phyloP scores from a whole-genome alignment of 805 yeast species.

The Barnettozyma sp. region DNA sequence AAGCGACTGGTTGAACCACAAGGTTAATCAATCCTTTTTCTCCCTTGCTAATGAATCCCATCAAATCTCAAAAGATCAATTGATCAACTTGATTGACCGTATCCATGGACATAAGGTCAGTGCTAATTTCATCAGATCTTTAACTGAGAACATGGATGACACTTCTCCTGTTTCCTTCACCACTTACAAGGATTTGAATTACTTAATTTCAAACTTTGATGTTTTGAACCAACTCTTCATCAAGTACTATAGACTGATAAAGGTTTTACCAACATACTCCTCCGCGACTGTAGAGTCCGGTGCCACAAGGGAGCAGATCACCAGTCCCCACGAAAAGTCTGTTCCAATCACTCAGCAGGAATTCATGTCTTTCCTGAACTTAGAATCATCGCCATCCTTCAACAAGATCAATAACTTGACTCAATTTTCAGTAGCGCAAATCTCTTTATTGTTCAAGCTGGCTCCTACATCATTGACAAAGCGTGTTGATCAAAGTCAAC shows the following conservation, averaged over 20 bases:
- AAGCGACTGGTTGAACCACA: conserved; percentile 33
- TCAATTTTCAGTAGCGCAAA: conserved; percentile 37
- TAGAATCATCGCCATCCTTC: conserved; percentile 25
- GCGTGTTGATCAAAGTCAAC: conserved; percentile 6
- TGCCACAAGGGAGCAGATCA: conserved; percentile 11
- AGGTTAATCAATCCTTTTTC: conserved; percentile 28
- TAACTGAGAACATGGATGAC: conserved; percentile 25
- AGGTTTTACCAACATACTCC: conserved; percentile 10
- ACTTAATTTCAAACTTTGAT: conserved; percentile 34
- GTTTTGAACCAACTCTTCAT: conserved; percentile 32
- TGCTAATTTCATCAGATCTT: conserved; percentile 29
- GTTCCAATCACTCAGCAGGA: conserved; percentile 32
- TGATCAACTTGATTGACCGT: conserved; percentile 27
- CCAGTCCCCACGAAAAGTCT: conserved; percentile 20
- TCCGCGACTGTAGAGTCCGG: conserved; percentile 4
- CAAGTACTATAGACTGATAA: conserved; percentile 25
- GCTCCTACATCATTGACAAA: conserved; percentile 11
- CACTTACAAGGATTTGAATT: conserved; percentile 33
- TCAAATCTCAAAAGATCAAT: conserved; percentile 31
- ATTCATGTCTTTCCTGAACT: conserved; percentile 28
- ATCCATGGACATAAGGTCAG: conserved; percentile 35
- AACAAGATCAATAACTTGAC: conserved; percentile 35
- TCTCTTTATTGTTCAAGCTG: conserved; percentile 29
- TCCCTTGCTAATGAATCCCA: conserved; percentile 25
- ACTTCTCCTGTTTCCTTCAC: conserved; percentile 29